A percentile compares a stretch with the other conserved stretches of the same genome.
Conservation (phyloP, 1,284 basidiomycete species). For the Cutaneotrichosporon arboriforme region DNA sequence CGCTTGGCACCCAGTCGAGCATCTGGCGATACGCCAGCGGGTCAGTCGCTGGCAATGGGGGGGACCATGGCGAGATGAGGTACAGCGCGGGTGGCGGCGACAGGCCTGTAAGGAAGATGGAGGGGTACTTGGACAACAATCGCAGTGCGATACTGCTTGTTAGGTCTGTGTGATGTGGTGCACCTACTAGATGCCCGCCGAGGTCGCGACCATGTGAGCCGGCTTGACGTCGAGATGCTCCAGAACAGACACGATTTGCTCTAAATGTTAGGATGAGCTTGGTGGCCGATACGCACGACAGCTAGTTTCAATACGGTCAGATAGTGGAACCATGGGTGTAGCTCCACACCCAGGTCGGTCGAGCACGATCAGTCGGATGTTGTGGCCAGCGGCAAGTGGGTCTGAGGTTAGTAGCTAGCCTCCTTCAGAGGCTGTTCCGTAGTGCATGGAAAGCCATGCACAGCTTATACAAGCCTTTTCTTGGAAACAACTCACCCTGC, state of each 20-base stretch:
- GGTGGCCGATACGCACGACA: constrained; percentile 24
- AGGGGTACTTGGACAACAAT: constrained; percentile 30
- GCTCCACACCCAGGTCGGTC: constrained; percentile 43
- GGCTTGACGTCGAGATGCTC: constrained; percentile 36
- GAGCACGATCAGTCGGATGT: constrained; percentile 38
- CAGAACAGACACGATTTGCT: constrained; percentile 38
- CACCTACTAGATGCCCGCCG: constrained; percentile 42
- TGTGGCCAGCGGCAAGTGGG: constrained; percentile 33
- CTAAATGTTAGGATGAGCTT: constrained; percentile 17
- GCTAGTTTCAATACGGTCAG: constrained; percentile 30
- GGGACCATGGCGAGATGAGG: constrained; percentile 43
- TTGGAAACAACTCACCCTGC: constrained; percentile 31
- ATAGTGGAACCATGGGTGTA: constrained; percentile 31
- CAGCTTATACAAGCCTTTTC: too few relatives aligned
- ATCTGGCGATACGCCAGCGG: constrained; percentile 37
- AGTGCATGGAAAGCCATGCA: background rate
- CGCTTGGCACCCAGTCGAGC: constrained; percentile 39
- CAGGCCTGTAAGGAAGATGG: constrained; percentile 24
- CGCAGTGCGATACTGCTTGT: constrained; percentile 34
- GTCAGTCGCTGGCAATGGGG: constrained; percentile 29
- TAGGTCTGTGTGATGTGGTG: background rate
- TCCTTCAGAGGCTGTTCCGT: background rate
- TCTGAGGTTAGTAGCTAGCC: constrained; percentile 24
- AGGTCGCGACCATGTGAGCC: constrained; percentile 35
- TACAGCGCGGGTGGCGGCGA: constrained; percentile 33